Base-by-base conservation (phyloP, 192 early-diverging fungal genomes). In the Kappamyces sp. region DNA sequence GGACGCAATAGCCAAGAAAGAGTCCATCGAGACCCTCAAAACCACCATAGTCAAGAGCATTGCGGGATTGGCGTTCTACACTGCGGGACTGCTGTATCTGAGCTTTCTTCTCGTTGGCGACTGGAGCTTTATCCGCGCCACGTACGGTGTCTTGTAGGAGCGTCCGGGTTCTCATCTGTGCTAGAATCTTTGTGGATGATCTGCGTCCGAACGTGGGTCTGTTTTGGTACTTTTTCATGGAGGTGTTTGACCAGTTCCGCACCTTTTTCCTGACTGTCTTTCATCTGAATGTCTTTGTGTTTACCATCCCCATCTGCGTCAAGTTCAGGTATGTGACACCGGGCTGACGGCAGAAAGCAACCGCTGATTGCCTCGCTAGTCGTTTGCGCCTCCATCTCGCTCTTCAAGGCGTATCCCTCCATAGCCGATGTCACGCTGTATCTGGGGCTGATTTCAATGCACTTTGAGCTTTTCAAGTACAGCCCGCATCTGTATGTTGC, bases 171-270 rank as follows among this genome's bases (percentile, higher is more conserved):
- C 37, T 36, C 9, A 43, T 15, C 31, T n/a, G 22, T 57, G 5
- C 15, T 39, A 88, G 83, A 6, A 62, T 93, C 37, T 65, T 77
- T 2, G 88, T 93, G 11, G 72, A 82, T 40, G 96, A 99, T 55
- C 68, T 99, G 62, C 88, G 88, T n/a, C 96, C 94, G 1, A 99
- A 94, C 70, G 78, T 96, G 30, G 96, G 96, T 3, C 66, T 97
- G 52, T 96, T 83, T 64, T 99, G 96, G 96, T 99, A 99, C 74
- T 94, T 99, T 71, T 94, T 96, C 72, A 97, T 91, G 49, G 96
- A 99, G 68, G 94, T 99, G 69, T 99, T 99, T 79, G 94, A 99
- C 66, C 90, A 95, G 57, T 99, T 96, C 80, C 81, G 96, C 33
- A 61, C 79, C 4, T 97, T 99, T 66, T 99, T 96, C 68, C 59